phyloP scores from a whole-genome alignment of 768 basidiomycete genomes.

The Russula dissimulans region DNA sequence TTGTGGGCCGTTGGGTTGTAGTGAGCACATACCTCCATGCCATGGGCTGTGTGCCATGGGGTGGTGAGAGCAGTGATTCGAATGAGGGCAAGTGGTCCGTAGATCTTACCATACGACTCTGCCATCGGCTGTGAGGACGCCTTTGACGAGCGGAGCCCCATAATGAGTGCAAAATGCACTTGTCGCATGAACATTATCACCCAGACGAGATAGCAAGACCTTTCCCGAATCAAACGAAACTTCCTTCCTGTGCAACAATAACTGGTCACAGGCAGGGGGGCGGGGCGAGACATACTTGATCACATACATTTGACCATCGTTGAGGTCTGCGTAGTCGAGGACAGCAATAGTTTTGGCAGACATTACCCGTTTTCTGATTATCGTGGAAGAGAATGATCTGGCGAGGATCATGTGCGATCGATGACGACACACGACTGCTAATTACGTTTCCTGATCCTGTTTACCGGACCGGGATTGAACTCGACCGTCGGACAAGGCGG shows the following conservation, averaged over 20 bases:
- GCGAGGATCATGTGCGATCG: background rate
- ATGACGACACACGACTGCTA: no score
- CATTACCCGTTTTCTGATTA: slow-evolving; percentile 21
- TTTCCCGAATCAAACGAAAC: slow-evolving; percentile 71
- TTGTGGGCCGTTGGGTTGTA: background rate
- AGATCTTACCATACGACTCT: slow-evolving; percentile 62
- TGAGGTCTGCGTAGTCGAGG: slow-evolving; percentile 37
- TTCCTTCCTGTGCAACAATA: slow-evolving; percentile 52
- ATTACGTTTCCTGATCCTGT: no score
- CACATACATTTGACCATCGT: slow-evolving; percentile 48
- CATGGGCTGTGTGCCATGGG: slow-evolving; percentile 45
- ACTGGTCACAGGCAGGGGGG: background rate
- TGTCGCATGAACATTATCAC: slow-evolving; percentile 67
- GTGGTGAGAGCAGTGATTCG: background rate
- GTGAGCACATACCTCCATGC: slow-evolving; percentile 60
- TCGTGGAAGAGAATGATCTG: background rate
- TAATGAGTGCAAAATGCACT: slow-evolving; percentile 88
- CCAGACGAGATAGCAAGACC: slow-evolving; percentile 68
- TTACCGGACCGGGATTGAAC: no score
- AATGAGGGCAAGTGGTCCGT: background rate
- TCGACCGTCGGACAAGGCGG: no score
- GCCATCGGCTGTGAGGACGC: slow-evolving; percentile 69
- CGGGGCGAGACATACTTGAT: background rate
- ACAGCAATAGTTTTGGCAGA: slow-evolving; percentile 39
- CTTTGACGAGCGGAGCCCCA: slow-evolving; percentile 79